Evolutionary conservation across 1,284 basidiomycete species (phyloP).

Genomic region (Puccinia novopanici): DNA sequence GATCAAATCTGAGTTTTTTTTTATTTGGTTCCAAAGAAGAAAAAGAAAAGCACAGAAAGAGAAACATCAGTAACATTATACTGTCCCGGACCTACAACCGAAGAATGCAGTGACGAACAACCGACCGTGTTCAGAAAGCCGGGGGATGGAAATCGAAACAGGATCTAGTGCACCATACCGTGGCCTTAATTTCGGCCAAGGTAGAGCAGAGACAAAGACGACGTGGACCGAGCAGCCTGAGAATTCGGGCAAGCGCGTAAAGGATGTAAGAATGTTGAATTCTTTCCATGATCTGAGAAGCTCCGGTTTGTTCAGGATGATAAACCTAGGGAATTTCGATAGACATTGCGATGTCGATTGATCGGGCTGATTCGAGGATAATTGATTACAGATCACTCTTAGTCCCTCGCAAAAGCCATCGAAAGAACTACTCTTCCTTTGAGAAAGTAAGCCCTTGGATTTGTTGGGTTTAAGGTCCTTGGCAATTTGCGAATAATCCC

Average conservation of each 20-base stretch:
- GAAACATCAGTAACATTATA: not conserved
- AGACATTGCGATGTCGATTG: not conserved
- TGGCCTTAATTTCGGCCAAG: conserved; percentile 42
- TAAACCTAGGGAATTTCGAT: conserved; percentile 24
- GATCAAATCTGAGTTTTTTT: conserved; percentile 28
- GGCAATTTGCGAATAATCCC: conserved; percentile 8
- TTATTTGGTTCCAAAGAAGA: not conserved
- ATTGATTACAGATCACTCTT: conserved; percentile 10
- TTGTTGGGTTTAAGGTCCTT: not conserved
- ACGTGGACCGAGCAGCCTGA: conserved; percentile 11
- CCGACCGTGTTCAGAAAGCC: conserved; percentile 34
- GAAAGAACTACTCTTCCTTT: conserved; percentile 24
- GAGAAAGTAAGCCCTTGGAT: conserved; percentile 7
- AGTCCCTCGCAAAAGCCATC: conserved; percentile 44
- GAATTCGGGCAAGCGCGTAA: conserved; percentile 34
- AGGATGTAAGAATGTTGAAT: not conserved
- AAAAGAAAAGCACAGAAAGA: too few species aligned
- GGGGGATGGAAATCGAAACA: conserved; percentile 14
- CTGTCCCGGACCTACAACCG: not conserved
- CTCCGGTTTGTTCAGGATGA: conserved; percentile 33
- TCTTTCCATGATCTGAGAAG: conserved; percentile 32
- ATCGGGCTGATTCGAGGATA: not conserved
- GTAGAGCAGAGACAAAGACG: conserved; percentile 38
- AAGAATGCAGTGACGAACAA: not conserved
- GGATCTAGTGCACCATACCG: conserved; percentile 45